Conservation (phyloP, 768 basidiomycete genomes). For the Cyathus striatus region DNA sequence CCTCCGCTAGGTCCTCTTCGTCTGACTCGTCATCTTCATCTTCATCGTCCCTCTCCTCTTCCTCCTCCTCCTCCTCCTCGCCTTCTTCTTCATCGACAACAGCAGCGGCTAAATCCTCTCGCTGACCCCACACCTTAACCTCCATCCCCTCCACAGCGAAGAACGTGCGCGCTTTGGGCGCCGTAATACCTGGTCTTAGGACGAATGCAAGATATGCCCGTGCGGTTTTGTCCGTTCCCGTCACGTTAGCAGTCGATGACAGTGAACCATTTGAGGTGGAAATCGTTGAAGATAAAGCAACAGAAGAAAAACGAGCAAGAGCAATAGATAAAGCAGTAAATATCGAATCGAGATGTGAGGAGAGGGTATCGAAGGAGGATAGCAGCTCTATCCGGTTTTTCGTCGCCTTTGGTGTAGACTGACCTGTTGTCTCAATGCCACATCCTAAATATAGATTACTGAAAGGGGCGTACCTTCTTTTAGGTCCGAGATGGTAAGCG, state of each 20-base stretch:
- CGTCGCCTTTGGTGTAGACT: constrained; percentile 42
- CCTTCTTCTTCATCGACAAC: constrained; percentile 2
- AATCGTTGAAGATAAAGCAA: background rate
- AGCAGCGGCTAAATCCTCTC: constrained; percentile 23
- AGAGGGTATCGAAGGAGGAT: constrained; percentile 61
- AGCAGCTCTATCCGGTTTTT: constrained; percentile 63
- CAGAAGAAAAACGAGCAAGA: constrained; percentile 30
- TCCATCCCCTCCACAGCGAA: constrained; percentile 64
- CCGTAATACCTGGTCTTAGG: constrained; percentile 59
- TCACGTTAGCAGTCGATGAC: no score
- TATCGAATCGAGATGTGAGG: constrained; percentile 70
- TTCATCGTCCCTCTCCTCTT: constrained; percentile 9
- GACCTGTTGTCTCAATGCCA: no score
- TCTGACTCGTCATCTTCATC: constrained; percentile 11
- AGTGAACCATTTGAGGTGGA: no score
- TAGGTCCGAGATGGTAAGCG: no score
- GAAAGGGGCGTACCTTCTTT: no score
- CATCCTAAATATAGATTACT: no score
- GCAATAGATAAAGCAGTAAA: constrained; percentile 71
- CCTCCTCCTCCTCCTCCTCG: constrained; percentile 7
- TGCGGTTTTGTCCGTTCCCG: constrained; percentile 4
- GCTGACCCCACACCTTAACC: constrained; percentile 34
- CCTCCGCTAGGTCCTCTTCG: constrained; percentile 9
- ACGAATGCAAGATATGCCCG: constrained; percentile 57
- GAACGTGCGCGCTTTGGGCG: constrained; percentile 57